Conservation (phyloP, 306 rosid genomes). For the Citrullus colocynthis region DNA sequence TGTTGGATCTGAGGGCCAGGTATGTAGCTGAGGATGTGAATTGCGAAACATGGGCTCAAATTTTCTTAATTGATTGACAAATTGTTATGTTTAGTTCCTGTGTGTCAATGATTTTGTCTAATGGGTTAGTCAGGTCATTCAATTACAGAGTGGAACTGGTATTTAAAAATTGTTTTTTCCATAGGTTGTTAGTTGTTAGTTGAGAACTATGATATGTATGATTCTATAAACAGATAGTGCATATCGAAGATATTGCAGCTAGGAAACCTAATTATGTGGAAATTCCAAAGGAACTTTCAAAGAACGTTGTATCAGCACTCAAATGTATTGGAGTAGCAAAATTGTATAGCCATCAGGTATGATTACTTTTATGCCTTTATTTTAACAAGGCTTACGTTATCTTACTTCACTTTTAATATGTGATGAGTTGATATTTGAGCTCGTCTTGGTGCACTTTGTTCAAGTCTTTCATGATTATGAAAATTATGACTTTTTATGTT, state of each 20-base stretch:
- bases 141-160: not conserved
- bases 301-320: constrained; percentile 47
- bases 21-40: constrained; percentile 7
- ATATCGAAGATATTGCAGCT: constrained; percentile 57
- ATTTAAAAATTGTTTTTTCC: not conserved
- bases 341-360: constrained; percentile 85
- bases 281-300: constrained; percentile 47
- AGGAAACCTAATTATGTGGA: constrained; percentile 46
- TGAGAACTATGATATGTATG: constrained; percentile 16
- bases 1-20: constrained; percentile 72
- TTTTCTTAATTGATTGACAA: not conserved
- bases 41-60: not conserved
- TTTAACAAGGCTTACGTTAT: constrained; percentile 5
- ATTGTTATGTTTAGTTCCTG: not conserved
- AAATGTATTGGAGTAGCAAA: constrained; percentile 49
- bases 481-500: not conserved
- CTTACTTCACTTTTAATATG: not conserved
- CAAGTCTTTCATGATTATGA: not conserved
- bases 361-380: constrained; percentile 12
- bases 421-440: not conserved
- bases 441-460: not conserved
- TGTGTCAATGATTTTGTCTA: not conserved
- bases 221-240: constrained; percentile 54
- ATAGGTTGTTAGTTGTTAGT: not conserved
- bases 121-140: not conserved